Base-by-base conservation (phyloP, 2,329 filamentous ascomycete species). In the Pyrenophora seminiperda region DNA sequence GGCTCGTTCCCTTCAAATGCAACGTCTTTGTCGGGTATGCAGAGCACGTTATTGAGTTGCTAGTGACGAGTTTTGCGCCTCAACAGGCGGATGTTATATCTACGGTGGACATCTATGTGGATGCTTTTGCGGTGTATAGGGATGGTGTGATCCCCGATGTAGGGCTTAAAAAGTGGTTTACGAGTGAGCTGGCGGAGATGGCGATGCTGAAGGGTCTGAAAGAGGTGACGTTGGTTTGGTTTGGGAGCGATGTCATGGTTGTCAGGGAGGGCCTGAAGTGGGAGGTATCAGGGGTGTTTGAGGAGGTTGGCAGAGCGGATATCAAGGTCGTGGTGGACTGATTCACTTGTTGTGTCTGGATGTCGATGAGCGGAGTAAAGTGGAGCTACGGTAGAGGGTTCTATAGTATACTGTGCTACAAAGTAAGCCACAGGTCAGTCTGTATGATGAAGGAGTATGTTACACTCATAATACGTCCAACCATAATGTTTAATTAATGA, bases 11-110 rank as follows among this genome's bases (percentile, higher is more conserved):
- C 9, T 49, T 53, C n/a, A n/a, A 19, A 0, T 29, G 40, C 14
- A 53, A 53, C 18, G 31, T 41, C 6, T 53, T 53, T 19, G 31
- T 18, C 13, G 47, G 47, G 10, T 45, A 24, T 13, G 31, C 46
- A 5, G 45, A 53, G 22, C 47, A 46, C 4, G 41, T 46, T 11
- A 46, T 50, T 31, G 36, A 46, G 17, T 27, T 50, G 29, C 24
- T 50, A 7, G 14, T 39, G 9, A 34, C 34, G 3, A 46, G 24
- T 11, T 29, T 50, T 15, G 34, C 41, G 5, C 14, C 15, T 22
- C 22, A 24, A 1, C 41, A 50, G 22, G 27, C 36, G 10, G 19
- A 40, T 11, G 22, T 19, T 2, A 34, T 50, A 10, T 30, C 47
- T 9, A 39, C n/a, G 11, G 47, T 50, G 5, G 20, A 29, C 17